A percentile compares a stretch with the other conserved stretches of the same genome.
Evolutionary conservation across 1,284 basidiomycete genomes (phyloP).

Genomic region (Moniliophthora roreri): DNA sequence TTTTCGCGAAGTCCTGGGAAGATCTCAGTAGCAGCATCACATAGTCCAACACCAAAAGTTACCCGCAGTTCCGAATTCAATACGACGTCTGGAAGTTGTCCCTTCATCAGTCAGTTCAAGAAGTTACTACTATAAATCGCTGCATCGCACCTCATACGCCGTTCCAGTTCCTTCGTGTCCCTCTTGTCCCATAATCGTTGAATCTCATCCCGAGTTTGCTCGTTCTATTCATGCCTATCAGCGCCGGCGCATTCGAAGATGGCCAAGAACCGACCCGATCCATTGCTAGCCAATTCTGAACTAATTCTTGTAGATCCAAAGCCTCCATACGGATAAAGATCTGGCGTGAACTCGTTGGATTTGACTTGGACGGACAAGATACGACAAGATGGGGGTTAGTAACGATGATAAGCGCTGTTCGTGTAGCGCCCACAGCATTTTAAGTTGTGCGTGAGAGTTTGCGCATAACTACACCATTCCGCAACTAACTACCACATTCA

Average conservation of each 20-base stretch:
- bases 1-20: conserved; percentile 67
- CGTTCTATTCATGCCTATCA: conserved; percentile 40
- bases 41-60: conserved; percentile 3
- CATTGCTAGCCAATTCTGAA: conserved; percentile 10
- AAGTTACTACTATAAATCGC: conserved; percentile 2
- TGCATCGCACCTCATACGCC: conserved; percentile 51
- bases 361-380: not conserved
- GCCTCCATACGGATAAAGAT: conserved; percentile 6
- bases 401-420: not conserved
- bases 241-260: not conserved
- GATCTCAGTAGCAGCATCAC: conserved; percentile 1
- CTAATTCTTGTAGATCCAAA: conserved; percentile 7
- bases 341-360: not conserved
- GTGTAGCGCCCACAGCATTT: too few relatives aligned
- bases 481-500: too few relatives aligned
- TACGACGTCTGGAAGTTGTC: conserved; percentile 50
- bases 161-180: conserved; percentile 51
- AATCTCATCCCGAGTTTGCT: conserved; percentile 53
- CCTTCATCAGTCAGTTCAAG: conserved; percentile 2
- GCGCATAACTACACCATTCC: too few relatives aligned
- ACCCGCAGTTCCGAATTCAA: conserved; percentile 88
- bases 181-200: conserved; percentile 45
- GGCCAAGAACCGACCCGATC: conserved; percentile 7
- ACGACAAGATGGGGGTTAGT: not conserved
- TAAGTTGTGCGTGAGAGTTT: too few relatives aligned